These are phyloP conservation scores for Sarocladium strictum DNA, from an alignment of 2,329 filamentous ascomycete species.

Conservation along the genomic window DNA sequence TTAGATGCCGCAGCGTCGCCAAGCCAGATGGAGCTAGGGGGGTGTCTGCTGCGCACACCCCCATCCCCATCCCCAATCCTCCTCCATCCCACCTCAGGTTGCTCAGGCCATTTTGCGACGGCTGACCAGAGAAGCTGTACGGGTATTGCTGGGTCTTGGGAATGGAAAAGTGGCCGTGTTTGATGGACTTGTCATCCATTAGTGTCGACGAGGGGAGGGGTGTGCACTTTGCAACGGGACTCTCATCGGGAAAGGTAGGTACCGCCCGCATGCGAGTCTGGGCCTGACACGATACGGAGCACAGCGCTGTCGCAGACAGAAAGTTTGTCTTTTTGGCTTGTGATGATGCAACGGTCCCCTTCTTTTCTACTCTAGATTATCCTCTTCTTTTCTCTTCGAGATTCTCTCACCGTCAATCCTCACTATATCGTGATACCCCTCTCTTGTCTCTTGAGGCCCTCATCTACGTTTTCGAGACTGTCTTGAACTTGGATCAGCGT, in stretches of 20 bases:
- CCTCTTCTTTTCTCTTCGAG: background rate
- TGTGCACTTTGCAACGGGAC: background rate
- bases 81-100: background rate
- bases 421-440: too few species aligned
- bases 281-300: background rate
- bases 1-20: background rate
- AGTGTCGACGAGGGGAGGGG: background rate
- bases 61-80: background rate
- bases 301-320: background rate
- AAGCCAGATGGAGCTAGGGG: conserved; percentile 5
- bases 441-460: too few species aligned
- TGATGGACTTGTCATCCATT: conserved; percentile 7
- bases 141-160: background rate
- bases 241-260: background rate
- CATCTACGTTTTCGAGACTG: too few species aligned
- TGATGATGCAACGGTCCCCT: background rate
- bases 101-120: too few species aligned
- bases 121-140: too few species aligned
- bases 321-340: conserved; percentile 1
- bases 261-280: conserved; percentile 2
- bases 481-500: background rate
- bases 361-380: background rate
- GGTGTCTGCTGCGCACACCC: background rate
- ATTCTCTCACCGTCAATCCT: too few species aligned
- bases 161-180: background rate